These are phyloP conservation scores for Pseudogymnoascus sp. DNA, from an alignment of 2,329 filamentous ascomycete species.

Conservation along the genomic window DNA sequence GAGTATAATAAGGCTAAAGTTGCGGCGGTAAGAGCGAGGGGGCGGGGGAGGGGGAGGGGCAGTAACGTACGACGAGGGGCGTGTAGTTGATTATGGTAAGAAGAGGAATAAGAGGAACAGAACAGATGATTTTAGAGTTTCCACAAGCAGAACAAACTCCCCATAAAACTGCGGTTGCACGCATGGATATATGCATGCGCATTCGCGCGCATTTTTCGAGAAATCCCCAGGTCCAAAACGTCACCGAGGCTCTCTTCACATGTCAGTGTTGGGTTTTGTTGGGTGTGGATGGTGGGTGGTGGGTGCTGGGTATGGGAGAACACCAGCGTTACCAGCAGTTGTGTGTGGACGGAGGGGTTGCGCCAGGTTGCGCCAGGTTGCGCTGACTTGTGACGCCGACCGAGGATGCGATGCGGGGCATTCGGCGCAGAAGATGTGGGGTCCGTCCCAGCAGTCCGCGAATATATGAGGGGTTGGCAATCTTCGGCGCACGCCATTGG, in stretches of 20 bases:
- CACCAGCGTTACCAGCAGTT: not conserved
- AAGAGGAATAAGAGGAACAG: not conserved
- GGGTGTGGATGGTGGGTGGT: too few relatives aligned
- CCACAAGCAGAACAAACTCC: not conserved
- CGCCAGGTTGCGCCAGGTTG: too few relatives aligned
- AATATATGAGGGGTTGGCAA: slow-evolving; percentile 4
- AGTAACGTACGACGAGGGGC: not conserved
- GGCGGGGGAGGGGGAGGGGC: too few relatives aligned
- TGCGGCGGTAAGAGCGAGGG: not conserved
- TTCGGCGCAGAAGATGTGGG: not conserved
- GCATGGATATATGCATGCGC: slow-evolving; percentile 1
- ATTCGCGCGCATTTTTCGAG: not conserved
- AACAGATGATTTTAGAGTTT: not conserved
- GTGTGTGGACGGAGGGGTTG: not conserved
- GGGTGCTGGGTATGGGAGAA: not conserved
- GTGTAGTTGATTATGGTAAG: not conserved
- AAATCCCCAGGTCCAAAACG: slow-evolving; percentile 4
- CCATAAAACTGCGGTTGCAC: not conserved
- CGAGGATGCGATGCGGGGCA: not conserved
- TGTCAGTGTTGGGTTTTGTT: not conserved
- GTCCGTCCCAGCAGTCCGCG: not conserved
- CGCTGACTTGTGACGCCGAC: slow-evolving; percentile 9
- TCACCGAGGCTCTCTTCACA: slow-evolving; percentile 8
- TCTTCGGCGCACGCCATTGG: not conserved
- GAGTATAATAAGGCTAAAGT: not conserved